These are phyloP conservation scores for Gonapodya prolifera DNA, from an alignment of 192 early-diverging fungal genomes.

Conservation along the genomic window DNA sequence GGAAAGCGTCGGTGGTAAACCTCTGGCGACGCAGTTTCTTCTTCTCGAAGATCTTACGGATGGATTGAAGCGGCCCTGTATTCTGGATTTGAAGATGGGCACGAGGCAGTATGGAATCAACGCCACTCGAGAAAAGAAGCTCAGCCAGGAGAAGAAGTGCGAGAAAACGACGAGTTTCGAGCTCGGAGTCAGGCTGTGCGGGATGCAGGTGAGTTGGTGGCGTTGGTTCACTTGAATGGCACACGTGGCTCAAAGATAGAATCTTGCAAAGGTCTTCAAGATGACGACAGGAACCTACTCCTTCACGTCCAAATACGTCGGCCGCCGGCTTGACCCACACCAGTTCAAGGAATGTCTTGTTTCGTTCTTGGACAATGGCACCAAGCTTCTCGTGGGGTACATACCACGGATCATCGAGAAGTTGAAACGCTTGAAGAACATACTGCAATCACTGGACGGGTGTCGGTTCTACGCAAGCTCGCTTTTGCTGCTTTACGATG, in stretches of 20 bases:
- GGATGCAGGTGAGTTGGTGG: slow-evolving; percentile 76
- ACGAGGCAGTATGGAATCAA: slow-evolving; percentile 91
- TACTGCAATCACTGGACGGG: slow-evolving; percentile 60
- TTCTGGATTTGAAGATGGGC: slow-evolving; percentile 98
- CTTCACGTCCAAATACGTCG: slow-evolving; percentile 94
- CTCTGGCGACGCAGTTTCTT: slow-evolving; percentile 72
- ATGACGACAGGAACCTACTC: slow-evolving; percentile 50
- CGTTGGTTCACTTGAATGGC: neutral
- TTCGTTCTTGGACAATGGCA: slow-evolving; percentile 80
- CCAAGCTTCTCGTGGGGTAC: slow-evolving; percentile 51
- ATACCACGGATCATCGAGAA: slow-evolving; percentile 71
- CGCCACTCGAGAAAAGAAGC: slow-evolving; percentile 65
- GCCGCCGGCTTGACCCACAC: slow-evolving; percentile 64
- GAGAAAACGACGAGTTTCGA: slow-evolving; percentile 79
- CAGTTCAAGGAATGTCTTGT: slow-evolving; percentile 66
- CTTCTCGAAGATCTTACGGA: slow-evolving; percentile 88
- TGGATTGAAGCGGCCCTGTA: slow-evolving; percentile 77
- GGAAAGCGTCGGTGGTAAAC: too few species aligned
- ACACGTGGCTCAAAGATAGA: neutral
- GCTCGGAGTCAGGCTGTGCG: slow-evolving; percentile 90
- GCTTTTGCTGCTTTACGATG: slow-evolving; percentile 89
- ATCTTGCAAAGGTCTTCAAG: slow-evolving; percentile 63
- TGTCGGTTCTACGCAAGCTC: slow-evolving; percentile 88
- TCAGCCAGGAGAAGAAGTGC: slow-evolving; percentile 85
- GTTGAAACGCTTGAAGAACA: slow-evolving; percentile 55